Conservation (phyloP, 2,329 filamentous ascomycete species). For the Neopestalotiopsis sp. region DNA sequence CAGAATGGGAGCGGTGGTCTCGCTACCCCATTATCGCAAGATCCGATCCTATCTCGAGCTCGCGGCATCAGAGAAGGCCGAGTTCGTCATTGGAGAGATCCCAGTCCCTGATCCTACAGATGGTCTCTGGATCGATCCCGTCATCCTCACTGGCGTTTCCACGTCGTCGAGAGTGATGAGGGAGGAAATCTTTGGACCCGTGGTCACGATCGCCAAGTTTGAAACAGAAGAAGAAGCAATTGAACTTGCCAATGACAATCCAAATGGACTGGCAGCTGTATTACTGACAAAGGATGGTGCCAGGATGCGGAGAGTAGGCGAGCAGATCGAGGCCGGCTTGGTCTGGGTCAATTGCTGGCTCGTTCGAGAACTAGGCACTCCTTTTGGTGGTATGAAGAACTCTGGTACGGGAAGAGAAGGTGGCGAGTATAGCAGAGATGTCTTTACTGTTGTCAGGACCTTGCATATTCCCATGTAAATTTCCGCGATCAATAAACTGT, state of each 20-base stretch:
- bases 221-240: conserved; percentile 33
- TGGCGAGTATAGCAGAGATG: conserved; percentile 37
- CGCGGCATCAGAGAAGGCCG: conserved; percentile 29
- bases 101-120: conserved; percentile 21
- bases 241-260: conserved; percentile 33
- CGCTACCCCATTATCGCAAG: conserved; percentile 34
- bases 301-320: conserved; percentile 35
- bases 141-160: conserved; percentile 31
- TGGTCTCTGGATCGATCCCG: conserved; percentile 35
- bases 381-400: conserved; percentile 40
- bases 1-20: conserved; percentile 35
- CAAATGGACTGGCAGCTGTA: conserved; percentile 36
- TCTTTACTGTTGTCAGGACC: conserved; percentile 38
- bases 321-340: conserved; percentile 37
- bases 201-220: conserved; percentile 45
- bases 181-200: conserved; percentile 49
- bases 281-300: conserved; percentile 35
- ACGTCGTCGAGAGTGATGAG: conserved; percentile 34
- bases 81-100: conserved; percentile 28
- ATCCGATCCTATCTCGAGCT: conserved; percentile 30
- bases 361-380: conserved; percentile 37
- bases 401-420: conserved; percentile 38
- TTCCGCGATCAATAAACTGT: neutral
- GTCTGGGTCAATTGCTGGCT: conserved; percentile 42
- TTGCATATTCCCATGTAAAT: conserved; percentile 31